A percentile compares a stretch with the other conserved stretches of the same genome.
phyloP scores from a whole-genome alignment of 23 red algal species.

The Gracilaria gracilis region DNA sequence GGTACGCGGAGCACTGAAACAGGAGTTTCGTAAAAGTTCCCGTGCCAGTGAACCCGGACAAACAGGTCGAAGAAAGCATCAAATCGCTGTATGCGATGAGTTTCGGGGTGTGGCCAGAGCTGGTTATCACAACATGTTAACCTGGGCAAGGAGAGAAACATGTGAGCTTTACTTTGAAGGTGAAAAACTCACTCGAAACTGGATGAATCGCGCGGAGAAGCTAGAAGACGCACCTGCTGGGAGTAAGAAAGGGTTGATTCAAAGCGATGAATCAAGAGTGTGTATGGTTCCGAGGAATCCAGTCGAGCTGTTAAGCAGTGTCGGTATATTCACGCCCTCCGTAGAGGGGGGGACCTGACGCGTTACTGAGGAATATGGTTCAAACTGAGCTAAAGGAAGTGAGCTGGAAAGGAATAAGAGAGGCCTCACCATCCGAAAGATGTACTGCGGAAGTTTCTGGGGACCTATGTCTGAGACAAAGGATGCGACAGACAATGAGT shows the following conservation, averaged over 20 bases:
- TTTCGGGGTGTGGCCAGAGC: not conserved
- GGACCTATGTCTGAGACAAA: not conserved
- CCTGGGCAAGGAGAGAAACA: not conserved
- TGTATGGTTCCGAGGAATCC: not conserved
- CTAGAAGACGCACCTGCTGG: not conserved
- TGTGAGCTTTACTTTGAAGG: not conserved
- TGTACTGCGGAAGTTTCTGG: not conserved
- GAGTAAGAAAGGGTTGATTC: not conserved
- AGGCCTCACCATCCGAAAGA: too few species aligned
- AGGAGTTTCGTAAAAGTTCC: not conserved
- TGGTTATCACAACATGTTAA: not conserved
- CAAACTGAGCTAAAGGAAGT: not conserved
- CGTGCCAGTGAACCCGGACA: not conserved
- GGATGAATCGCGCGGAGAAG: not conserved
- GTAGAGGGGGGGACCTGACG: not conserved
- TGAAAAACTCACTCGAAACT: not conserved
- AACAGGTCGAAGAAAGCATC: not conserved
- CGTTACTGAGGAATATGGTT: not conserved
- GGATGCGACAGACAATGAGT: conserved; percentile 4
- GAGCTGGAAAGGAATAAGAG: not conserved
- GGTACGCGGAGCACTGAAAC: not conserved
- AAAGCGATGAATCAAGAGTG: not conserved
- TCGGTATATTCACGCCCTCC: not conserved
- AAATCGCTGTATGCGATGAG: not conserved
- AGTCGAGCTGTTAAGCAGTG: not conserved